phyloP scores from a whole-genome alignment of 1,284 basidiomycete species.

The Entoloma clypeatum region DNA sequence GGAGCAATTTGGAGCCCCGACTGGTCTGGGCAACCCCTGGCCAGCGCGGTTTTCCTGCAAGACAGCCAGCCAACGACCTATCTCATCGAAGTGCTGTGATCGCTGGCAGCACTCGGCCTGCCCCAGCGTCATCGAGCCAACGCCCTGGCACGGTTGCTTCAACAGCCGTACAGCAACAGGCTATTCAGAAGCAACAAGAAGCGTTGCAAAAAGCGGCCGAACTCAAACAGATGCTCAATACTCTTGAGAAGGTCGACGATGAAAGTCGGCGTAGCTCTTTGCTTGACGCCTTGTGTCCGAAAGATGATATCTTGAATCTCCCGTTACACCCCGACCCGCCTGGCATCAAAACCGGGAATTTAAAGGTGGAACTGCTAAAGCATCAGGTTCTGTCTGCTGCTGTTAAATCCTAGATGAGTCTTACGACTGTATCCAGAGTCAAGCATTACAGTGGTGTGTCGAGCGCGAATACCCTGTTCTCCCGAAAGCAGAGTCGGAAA shows the following conservation, averaged over 20 bases:
- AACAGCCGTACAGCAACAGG: conserved; percentile 37
- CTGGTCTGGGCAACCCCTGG: conserved; percentile 74
- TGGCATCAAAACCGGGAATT: conserved; percentile 55
- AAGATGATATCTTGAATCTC: conserved; percentile 64
- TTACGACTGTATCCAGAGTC: conserved; percentile 42
- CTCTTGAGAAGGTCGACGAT: conserved; percentile 73
- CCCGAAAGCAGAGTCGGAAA: conserved; percentile 61
- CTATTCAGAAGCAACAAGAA: conserved; percentile 47
- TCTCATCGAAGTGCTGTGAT: conserved; percentile 23
- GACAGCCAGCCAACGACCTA: conserved; percentile 22
- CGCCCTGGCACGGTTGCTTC: conserved; percentile 25
- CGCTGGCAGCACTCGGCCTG: conserved; percentile 12
- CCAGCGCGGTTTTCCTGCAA: conserved; percentile 48
- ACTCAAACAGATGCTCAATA: conserved; percentile 59
- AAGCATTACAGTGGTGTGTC: conserved; percentile 79
- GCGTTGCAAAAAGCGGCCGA: conserved; percentile 58
- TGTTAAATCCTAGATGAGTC: conserved; percentile 9
- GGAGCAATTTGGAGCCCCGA: conserved; percentile 57
- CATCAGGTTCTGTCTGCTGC: conserved; percentile 58
- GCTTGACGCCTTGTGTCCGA: conserved; percentile 64
- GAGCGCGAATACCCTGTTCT: conserved; percentile 70
- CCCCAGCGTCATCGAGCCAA: conserved; percentile 16
- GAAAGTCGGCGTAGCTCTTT: conserved; percentile 68
- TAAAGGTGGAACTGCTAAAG: conserved; percentile 69
- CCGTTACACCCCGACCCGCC: conserved; percentile 69